Conservation (phyloP, 371 early-diverging fungal species). For the Neoconidiobolus thromboides region DNA sequence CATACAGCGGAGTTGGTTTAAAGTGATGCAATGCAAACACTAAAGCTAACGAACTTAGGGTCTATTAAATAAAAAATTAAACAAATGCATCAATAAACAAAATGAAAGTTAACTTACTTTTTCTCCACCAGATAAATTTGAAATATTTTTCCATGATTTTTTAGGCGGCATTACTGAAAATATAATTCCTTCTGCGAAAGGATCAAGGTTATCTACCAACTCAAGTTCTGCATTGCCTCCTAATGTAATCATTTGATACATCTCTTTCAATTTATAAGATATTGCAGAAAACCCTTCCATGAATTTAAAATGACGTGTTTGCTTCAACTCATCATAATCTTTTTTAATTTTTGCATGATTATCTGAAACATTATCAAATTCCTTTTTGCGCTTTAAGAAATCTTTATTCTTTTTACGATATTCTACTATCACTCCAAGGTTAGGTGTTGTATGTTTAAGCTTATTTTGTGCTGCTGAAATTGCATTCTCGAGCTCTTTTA, state of each 20-base stretch:
- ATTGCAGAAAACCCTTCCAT: constrained; percentile 93
- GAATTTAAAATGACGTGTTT: constrained; percentile 76
- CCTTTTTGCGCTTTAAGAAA: constrained; percentile 42
- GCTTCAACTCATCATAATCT: constrained; percentile 57
- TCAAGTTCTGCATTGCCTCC: constrained; percentile 99
- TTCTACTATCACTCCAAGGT: constrained; percentile 72
- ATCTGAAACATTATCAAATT: constrained; percentile 52
- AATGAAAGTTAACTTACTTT: constrained; percentile 39
- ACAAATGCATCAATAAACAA: not conserved
- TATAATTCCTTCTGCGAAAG: constrained; percentile 97
- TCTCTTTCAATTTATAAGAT: constrained; percentile 92
- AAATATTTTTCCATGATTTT: constrained; percentile 99
- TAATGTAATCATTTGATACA: constrained; percentile 98
- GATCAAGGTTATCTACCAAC: constrained; percentile 97
- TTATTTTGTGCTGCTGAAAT: constrained; percentile 27
- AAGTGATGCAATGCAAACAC: constrained; percentile 99
- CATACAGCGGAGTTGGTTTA: constrained; percentile 98
- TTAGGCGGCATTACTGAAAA: constrained; percentile 99
- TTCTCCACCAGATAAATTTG: constrained; percentile 98
- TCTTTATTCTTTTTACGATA: constrained; percentile 61
- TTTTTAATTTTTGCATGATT: constrained; percentile 54
- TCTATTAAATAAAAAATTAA: constrained; percentile 23
- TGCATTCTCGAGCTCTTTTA: constrained; percentile 17
- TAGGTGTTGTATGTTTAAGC: constrained; percentile 54
- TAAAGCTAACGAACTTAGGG: constrained; percentile 92